phyloP scores from a whole-genome alignment of 257 asterid genomes.

The Petunia secreta region DNA sequence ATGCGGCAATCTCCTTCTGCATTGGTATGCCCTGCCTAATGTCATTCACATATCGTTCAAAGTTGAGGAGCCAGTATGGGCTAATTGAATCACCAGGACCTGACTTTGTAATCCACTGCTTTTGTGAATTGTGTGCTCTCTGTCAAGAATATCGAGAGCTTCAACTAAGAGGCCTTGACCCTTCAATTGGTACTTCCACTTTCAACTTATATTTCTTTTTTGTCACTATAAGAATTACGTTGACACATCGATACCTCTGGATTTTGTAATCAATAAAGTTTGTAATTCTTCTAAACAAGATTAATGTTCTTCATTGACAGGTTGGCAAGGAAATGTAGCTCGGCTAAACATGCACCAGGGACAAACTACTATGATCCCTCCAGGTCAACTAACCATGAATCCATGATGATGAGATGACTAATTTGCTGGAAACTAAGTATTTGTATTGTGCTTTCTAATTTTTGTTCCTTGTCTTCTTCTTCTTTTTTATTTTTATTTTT shows the following conservation, averaged over 20 bases:
- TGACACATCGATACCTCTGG: background rate
- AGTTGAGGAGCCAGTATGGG: conserved; percentile 55
- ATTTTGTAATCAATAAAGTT: background rate
- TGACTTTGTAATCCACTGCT: conserved; percentile 64
- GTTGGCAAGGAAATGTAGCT: conserved; percentile 62
- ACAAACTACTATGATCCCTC: conserved; percentile 53
- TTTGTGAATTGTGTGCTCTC: conserved; percentile 68
- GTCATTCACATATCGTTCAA: conserved; percentile 63
- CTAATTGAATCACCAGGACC: conserved; percentile 63
- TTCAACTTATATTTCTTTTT: background rate
- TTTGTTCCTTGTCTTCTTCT: background rate
- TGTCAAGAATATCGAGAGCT: conserved; percentile 82
- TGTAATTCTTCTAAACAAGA: background rate
- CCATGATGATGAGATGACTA: conserved; percentile 37
- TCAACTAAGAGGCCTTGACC: conserved; percentile 53
- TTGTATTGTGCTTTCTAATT: background rate
- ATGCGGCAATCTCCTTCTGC: conserved; percentile 41
- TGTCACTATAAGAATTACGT: background rate
- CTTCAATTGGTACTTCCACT: conserved; percentile 52
- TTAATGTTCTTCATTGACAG: conserved; percentile 32
- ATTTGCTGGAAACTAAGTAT: background rate
- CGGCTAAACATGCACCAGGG: conserved; percentile 33
- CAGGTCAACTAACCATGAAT: conserved; percentile 50
- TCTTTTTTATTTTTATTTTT: background rate
- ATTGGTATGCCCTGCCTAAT: conserved; percentile 62